phyloP scores from a whole-genome alignment of 2,329 filamentous ascomycete genomes.

The Arthrobotrys pseudoclavata region DNA sequence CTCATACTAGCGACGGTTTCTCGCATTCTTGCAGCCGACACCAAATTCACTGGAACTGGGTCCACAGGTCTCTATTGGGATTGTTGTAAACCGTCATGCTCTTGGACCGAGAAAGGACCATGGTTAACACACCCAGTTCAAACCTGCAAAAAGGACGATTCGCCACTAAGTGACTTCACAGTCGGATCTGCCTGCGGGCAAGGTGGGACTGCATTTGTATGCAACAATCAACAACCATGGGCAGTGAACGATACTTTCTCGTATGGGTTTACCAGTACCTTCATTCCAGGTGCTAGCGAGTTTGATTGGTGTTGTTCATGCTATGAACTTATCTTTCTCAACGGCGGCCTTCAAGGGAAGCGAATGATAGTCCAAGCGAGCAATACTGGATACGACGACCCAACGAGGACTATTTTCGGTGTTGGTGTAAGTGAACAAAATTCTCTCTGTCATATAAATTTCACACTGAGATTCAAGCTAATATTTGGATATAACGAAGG shows the following conservation, averaged over 20 bases:
- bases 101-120: constrained; percentile 64
- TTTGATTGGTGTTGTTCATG: constrained; percentile 76
- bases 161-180: constrained; percentile 42
- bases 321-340: constrained; percentile 74
- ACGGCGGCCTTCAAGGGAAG: constrained; percentile 70
- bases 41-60: constrained; percentile 62
- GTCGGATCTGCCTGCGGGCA: constrained; percentile 69
- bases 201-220: constrained; percentile 73
- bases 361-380: constrained; percentile 76
- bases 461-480: constrained; percentile 4
- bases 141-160: constrained; percentile 60
- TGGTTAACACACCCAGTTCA: constrained; percentile 61
- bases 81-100: constrained; percentile 79
- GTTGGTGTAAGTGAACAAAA: constrained; percentile 53
- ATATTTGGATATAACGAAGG: constrained; percentile 21
- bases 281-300: constrained; percentile 72
- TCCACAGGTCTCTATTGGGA: constrained; percentile 69
- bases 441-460: background rate
- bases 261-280: constrained; percentile 70
- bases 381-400: constrained; percentile 73
- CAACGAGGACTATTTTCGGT: constrained; percentile 73
- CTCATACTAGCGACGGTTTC: constrained; percentile 35
- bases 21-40: constrained; percentile 34
- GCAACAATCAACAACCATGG: constrained; percentile 75
- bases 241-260: constrained; percentile 73